These are phyloP conservation scores for Fusarium chaquense DNA, from an alignment of 2,329 filamentous ascomycete genomes.

Conservation along the genomic window DNA sequence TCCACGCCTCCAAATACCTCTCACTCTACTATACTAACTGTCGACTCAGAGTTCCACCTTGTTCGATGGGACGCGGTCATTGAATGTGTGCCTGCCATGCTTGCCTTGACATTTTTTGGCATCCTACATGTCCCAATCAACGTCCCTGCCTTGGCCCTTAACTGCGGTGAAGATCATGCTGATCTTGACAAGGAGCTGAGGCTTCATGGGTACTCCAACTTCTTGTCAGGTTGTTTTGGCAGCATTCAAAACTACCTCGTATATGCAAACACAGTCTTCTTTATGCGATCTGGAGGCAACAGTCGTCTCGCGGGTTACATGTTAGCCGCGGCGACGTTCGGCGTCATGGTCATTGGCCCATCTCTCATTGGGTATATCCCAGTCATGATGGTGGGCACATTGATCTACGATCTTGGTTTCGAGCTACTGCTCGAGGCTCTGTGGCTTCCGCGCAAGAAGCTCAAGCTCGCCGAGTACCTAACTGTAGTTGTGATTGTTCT, in stretches of 20 bases:
- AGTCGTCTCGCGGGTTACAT: constrained; percentile 87
- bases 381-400: constrained; percentile 93
- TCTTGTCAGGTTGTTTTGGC: constrained; percentile 84
- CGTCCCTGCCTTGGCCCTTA: constrained; percentile 90
- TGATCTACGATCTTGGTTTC: constrained; percentile 96
- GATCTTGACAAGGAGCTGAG: constrained; percentile 92
- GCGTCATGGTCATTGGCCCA: constrained; percentile 87
- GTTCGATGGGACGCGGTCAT: constrained; percentile 86
- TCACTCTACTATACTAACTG: constrained; percentile 32
- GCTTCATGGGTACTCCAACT: constrained; percentile 93
- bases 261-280: constrained; percentile 97
- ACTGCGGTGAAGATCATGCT: constrained; percentile 90
- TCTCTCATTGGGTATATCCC: constrained; percentile 93
- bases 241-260: constrained; percentile 98
- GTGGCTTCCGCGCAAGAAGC: constrained; percentile 87
- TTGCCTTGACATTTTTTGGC: constrained; percentile 96
- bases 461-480: constrained; percentile 87
- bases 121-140: constrained; percentile 98
- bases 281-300: constrained; percentile 92
- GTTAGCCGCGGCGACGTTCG: constrained; percentile 82
- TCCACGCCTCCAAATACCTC: constrained; percentile 16
- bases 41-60: constrained; percentile 74
- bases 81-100: constrained; percentile 93
- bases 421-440: constrained; percentile 91
- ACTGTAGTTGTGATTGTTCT: constrained; percentile 91